Evolutionary conservation across 1,139 yeast species (phyloP), one percentile per base, ranked within the genome.

Genomic region (Candida glucosophila): DNA sequence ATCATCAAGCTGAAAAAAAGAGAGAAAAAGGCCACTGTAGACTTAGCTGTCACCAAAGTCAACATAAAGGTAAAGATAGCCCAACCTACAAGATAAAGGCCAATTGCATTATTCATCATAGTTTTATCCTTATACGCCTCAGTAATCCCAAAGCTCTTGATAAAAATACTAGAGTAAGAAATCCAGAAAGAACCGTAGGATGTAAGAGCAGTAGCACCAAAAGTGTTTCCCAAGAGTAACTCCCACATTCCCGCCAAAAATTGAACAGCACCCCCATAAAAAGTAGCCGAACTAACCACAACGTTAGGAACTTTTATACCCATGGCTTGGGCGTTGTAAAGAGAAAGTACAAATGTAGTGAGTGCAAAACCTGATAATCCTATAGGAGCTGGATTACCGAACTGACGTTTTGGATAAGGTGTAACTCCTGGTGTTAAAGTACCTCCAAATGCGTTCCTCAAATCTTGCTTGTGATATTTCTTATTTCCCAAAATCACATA

Each of bases 101-200:
- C 86, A 31, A 73, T 44, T 2, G 77, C 77, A 35, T 67, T 67
- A 10, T 47, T 49, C 26, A 72, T 56, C 41, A 50, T 55, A 26
- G 62, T 69, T 5, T 55, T 55, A 1, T 57, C 48, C 2, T 56
- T 55, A 40, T 78, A 78, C 13, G 76, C 67, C 4, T 61, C 54
- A 2, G 55, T 47, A 27, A 75, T 65, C 11, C 73, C 77, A 48
- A 78, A 77, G 24, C 64, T 59, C 26, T 73, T 67, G 29, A 70
- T 53, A 30, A 71, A 48, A 22, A 77, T 64, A 22, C 77, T 70
- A 15, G 78, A 77, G 45, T 67, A 77, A 13, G 77, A 57, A 30
- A 78, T 55, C 83, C 88, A 80, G 52, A 78, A 80, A 6, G 81
- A 83, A 27, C 88, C 88, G 44, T 76, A 80, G 29, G 79, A 71